These are phyloP conservation scores for Lagenidium sp. DNA, from an alignment of 352 stramenopile genomes.

Conservation along the genomic window DNA sequence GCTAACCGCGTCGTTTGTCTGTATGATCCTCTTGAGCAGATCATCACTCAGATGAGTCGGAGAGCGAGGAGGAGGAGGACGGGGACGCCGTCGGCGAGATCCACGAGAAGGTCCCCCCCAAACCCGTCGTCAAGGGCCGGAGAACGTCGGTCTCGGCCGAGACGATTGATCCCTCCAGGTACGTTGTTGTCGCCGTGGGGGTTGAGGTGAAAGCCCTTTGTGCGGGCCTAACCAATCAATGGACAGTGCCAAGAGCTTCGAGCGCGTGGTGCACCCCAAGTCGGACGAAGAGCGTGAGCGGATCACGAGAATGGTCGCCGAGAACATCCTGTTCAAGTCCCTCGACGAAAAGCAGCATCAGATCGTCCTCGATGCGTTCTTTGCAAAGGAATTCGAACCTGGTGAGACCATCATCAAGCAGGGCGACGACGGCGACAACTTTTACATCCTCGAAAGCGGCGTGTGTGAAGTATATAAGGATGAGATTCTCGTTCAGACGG, in stretches of 20 bases:
- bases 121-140: conserved; percentile 72
- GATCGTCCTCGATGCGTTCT: conserved; percentile 85
- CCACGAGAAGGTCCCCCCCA: conserved; percentile 41
- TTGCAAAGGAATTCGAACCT: conserved; percentile 74
- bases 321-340: conserved; percentile 89
- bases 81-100: conserved; percentile 80
- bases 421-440: conserved; percentile 89
- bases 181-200: not conserved
- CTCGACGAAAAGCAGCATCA: conserved; percentile 82
- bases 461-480: conserved; percentile 89
- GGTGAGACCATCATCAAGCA: conserved; percentile 84
- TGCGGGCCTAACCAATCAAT: too few relatives aligned
- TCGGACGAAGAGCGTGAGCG: conserved; percentile 62
- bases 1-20: conserved; percentile 2
- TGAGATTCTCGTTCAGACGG: conserved; percentile 74
- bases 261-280: conserved; percentile 80
- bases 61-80: conserved; percentile 84
- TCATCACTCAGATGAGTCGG: conserved; percentile 80
- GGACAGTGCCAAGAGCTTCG: conserved; percentile 65
- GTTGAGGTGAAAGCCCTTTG: too few relatives aligned
- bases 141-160: conserved; percentile 85
- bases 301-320: conserved; percentile 75
- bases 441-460: conserved; percentile 93
- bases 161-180: conserved; percentile 77
- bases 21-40: conserved; percentile 7